Conservation (phyloP, 2,329 filamentous ascomycete species). For the Hymenoscyphus occultus region DNA sequence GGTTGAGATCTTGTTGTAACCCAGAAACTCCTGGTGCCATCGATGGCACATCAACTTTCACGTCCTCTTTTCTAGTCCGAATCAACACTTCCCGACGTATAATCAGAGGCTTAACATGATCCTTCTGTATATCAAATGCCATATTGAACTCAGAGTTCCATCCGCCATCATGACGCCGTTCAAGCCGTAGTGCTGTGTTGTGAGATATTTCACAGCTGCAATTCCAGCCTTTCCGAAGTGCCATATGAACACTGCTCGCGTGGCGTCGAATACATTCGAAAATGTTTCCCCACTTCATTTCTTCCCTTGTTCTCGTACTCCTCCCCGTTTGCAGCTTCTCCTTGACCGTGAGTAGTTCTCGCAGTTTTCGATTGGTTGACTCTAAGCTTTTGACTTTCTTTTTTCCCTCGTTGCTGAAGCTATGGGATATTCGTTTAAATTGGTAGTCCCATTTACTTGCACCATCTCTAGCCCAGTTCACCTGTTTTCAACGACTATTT, state of each 20-base stretch:
- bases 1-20: not conserved
- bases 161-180: constrained; percentile 20
- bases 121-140: not conserved
- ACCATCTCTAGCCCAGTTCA: constrained; percentile 27
- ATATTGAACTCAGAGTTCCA: constrained; percentile 23
- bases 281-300: constrained; percentile 26
- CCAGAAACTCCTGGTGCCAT: not conserved
- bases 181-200: constrained; percentile 21
- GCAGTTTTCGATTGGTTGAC: constrained; percentile 24
- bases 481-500: constrained; percentile 13
- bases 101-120: not conserved
- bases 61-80: not conserved
- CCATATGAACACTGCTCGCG: constrained; percentile 26
- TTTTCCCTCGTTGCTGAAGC: constrained; percentile 28
- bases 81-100: not conserved
- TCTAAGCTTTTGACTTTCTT: constrained; percentile 21
- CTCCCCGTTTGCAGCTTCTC: constrained; percentile 1
- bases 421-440: constrained; percentile 25
- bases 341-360: constrained; percentile 22
- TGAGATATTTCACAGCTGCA: constrained; percentile 27
- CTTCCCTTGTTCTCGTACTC: constrained; percentile 15
- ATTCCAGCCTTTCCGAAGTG: constrained; percentile 26
- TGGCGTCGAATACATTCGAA: constrained; percentile 27
- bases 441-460: constrained; percentile 29
- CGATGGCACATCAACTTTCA: not conserved